Evolutionary conservation across 306 rosid species (phyloP).

Genomic region (Corylus americana): DNA sequence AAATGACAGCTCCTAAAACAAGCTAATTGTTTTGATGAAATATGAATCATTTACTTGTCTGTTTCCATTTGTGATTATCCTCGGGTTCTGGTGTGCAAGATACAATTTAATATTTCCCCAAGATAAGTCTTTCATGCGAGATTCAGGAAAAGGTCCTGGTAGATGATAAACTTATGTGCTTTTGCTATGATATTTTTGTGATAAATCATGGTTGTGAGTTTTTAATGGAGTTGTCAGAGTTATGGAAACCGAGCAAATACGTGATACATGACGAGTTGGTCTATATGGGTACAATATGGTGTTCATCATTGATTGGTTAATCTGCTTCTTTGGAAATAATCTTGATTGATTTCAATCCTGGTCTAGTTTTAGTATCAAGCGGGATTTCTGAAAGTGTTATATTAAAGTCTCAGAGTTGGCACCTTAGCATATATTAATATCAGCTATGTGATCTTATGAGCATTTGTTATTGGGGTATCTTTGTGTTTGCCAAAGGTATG

Average conservation of each 20-base stretch:
- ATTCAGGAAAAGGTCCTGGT: background rate
- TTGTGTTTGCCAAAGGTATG: too few species aligned
- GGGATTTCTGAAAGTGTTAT: background rate
- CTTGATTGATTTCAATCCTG: background rate
- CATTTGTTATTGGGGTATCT: background rate
- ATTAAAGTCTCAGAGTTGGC: background rate
- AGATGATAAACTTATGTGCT: background rate
- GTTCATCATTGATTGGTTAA: background rate
- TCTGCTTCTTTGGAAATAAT: background rate
- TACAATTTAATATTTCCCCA: background rate
- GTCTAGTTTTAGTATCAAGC: background rate
- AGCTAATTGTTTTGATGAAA: background rate
- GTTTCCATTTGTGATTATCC: background rate
- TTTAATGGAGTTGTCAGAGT: background rate
- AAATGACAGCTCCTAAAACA: background rate
- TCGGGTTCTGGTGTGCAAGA: background rate
- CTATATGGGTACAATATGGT: background rate
- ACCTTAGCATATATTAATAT: background rate
- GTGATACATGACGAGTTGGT: background rate
- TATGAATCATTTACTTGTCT: background rate
- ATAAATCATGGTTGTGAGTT: background rate
- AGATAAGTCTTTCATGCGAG: background rate
- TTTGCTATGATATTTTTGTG: slow-evolving; percentile 7
- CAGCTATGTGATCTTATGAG: background rate
- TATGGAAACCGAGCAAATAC: background rate